A percentile compares a stretch with the other conserved stretches of the same genome.
Conservation (phyloP, 2,329 filamentous ascomycete genomes). For the Cercospora sp. region DNA sequence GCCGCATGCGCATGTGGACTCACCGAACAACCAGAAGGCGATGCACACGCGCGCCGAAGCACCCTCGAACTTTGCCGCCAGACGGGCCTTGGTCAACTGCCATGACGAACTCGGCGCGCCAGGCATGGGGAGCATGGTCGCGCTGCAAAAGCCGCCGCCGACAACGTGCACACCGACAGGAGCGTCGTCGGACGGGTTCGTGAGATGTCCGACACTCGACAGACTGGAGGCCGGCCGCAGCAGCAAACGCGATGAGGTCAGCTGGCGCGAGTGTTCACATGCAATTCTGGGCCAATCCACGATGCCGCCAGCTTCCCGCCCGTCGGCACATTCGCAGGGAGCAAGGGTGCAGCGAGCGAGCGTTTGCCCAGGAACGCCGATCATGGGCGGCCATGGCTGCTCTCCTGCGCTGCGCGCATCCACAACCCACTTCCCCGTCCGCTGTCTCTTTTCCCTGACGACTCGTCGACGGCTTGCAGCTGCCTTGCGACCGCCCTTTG, state of each 20-base stretch:
- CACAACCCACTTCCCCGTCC: conserved; percentile 2
- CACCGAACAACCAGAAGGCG: conserved; percentile 95
- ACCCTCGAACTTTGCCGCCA: conserved; percentile 64
- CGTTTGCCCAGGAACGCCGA: neutral
- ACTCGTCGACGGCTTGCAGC: neutral
- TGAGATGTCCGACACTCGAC: neutral
- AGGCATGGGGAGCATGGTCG: conserved; percentile 16
- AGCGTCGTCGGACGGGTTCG: neutral
- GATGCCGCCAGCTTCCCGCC: neutral
- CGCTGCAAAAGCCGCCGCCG: neutral
- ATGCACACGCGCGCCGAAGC: conserved; percentile 70
- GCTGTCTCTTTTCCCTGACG: conserved; percentile 3
- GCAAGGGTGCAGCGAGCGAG: neutral
- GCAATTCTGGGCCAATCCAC: neutral
- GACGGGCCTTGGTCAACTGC: conserved; percentile 50
- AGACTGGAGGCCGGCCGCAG: neutral
- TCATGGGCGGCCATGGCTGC: neutral
- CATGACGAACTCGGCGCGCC: conserved; percentile 14
- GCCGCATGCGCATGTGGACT: conserved; percentile 23
- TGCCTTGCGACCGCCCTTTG: neutral
- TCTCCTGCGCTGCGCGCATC: conserved; percentile 1
- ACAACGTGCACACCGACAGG: neutral
- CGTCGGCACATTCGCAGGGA: neutral
- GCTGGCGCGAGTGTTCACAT: neutral
- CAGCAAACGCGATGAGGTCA: conserved; percentile 1